Percentiles rank a stretch among this genome's conserved stretches.
Evolutionary conservation across 2,329 filamentous ascomycete species (phyloP).

Genomic region (Fonsecaea pugnacius): DNA sequence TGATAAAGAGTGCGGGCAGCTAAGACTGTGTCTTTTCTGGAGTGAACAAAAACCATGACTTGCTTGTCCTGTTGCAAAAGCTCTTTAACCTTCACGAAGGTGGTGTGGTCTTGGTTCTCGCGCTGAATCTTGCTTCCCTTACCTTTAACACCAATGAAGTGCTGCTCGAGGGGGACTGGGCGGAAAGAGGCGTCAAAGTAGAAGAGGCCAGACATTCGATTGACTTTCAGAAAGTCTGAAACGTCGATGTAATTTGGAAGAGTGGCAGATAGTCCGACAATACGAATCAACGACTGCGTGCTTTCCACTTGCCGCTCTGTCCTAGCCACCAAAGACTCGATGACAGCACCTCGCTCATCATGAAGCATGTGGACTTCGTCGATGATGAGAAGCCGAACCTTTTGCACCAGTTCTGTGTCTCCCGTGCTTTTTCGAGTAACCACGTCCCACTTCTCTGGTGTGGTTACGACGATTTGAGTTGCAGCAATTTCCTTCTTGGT

Average conservation of each 20-base stretch:
- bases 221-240: slow-evolving; percentile 94
- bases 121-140: slow-evolving; percentile 80
- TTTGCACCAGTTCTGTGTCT: slow-evolving; percentile 96
- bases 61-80: slow-evolving; percentile 94
- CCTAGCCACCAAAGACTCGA: slow-evolving; percentile 92
- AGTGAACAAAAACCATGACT: slow-evolving; percentile 99
- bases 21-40: slow-evolving; percentile 86
- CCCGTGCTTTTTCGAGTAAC: slow-evolving; percentile 96
- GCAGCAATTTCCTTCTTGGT: slow-evolving; percentile 94
- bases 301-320: slow-evolving; percentile 97
- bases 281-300: slow-evolving; percentile 94
- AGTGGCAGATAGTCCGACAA: slow-evolving; percentile 92
- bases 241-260: slow-evolving; percentile 97
- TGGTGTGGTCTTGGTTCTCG: slow-evolving; percentile 83
- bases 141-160: slow-evolving; percentile 94
- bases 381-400: slow-evolving; percentile 93
- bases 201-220: slow-evolving; percentile 87
- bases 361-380: slow-evolving; percentile 99
- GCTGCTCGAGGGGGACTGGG: slow-evolving; percentile 93
- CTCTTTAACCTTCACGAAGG: slow-evolving; percentile 91
- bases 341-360: slow-evolving; percentile 91
- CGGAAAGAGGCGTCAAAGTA: slow-evolving; percentile 97
- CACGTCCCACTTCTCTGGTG: slow-evolving; percentile 99
- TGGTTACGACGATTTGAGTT: slow-evolving; percentile 98
- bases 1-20: slow-evolving; percentile 85